Base-by-base conservation (phyloP, 768 basidiomycete species). In the Cystofilobasidium bisporidii region DNA sequence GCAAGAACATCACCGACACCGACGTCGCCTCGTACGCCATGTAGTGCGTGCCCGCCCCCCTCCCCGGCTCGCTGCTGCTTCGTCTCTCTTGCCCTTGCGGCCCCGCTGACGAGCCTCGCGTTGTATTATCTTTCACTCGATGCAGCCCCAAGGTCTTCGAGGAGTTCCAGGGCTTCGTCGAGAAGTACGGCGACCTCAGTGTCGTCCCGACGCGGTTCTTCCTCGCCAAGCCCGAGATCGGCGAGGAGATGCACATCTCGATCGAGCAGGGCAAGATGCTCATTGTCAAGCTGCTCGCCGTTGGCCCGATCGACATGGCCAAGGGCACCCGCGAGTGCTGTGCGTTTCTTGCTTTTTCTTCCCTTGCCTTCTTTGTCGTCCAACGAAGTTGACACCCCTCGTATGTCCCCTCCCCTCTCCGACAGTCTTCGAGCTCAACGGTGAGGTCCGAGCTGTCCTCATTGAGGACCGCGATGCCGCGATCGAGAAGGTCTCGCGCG, bases 381-480 rank as follows among this genome's bases (percentile, higher is more conserved):
- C 38, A 28, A n/a, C n/a, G 24, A 9, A 10, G 47, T 36, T 36
- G 40, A 59, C 24, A n/a, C n/a, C n/a, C n/a, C n/a, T 36, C 55
- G 14, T 1, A 3, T 17, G 8, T 59, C 36, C 12, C 10, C n/a
- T 40, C 30, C n/a, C 58, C 22, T 14, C 4, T 36, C 2, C 17
- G 20, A 43, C 63, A 65, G 64, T 53, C 38, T 65, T 53, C 56
- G 63, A 71, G 59, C 71, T 73, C 71, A 74, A 74, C 71, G 73
- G 72, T 26, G 73, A 93, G 89, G 84, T 92, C 72, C 92, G 96
- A 72, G 92, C 96, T 24, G 91, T 98, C 50, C 81, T 90, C 61
- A 89, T 99, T 53, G 91, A 96, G 75, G 96, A 99, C 81, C 89
- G 89, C 78, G 93, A 89, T 75, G 97, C 94, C 38, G 96, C 96